Conservation (phyloP, 208 protist species). For the Wallacemonas collosoma region DNA sequence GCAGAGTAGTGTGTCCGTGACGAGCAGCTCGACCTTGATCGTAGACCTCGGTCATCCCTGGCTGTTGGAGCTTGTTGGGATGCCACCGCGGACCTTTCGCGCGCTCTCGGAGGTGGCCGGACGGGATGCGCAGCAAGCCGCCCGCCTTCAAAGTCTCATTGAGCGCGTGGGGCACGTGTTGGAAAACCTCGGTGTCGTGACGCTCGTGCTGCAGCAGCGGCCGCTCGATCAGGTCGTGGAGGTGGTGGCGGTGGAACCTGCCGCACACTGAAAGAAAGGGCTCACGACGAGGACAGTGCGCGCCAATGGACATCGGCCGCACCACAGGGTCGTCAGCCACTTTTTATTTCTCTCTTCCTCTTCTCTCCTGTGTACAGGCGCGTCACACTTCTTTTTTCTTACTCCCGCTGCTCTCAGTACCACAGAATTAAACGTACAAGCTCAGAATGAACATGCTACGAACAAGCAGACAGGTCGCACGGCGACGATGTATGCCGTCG, state of each 20-base stretch:
- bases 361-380: not conserved
- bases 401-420: no score
- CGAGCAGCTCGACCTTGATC: slow-evolving; percentile 27
- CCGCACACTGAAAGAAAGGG: not conserved
- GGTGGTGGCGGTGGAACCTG: slow-evolving; percentile 35
- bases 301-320: no score
- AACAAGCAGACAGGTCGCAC: not conserved
- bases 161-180: slow-evolving; percentile 43
- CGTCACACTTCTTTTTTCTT: not conserved
- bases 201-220: slow-evolving; percentile 46
- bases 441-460: not conserved
- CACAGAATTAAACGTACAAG: no score
- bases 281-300: no score
- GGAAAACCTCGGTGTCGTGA: slow-evolving; percentile 51
- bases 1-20: slow-evolving; percentile 5
- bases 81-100: slow-evolving; percentile 49
- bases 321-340: not conserved
- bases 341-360: slow-evolving; percentile 2
- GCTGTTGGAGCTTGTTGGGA: slow-evolving; percentile 56
- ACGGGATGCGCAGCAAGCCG: slow-evolving; percentile 30
- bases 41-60: slow-evolving; percentile 73
- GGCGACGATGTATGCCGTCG: no score
- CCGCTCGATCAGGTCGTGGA: slow-evolving; percentile 41
- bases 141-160: slow-evolving; percentile 35
- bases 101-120: slow-evolving; percentile 34